These are phyloP conservation scores for Epichloe festucae DNA, from an alignment of 2,329 filamentous ascomycete genomes.

Conservation along the genomic window DNA sequence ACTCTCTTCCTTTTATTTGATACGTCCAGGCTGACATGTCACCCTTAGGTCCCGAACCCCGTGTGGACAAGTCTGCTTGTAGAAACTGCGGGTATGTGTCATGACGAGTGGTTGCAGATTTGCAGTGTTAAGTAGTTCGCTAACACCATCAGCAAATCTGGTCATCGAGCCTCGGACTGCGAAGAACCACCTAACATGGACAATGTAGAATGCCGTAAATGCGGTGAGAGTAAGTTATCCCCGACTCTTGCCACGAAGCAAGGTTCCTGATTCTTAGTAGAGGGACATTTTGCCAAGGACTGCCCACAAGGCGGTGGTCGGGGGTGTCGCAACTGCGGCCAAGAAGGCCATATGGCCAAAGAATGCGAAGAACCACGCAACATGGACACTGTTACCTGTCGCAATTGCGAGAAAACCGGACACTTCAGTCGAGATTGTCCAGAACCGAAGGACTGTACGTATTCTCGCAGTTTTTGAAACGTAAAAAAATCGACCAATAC, in stretches of 20 bases:
- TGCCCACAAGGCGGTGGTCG: constrained; percentile 47
- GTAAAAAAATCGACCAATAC: not conserved
- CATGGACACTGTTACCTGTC: constrained; percentile 40
- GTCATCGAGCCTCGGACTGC: constrained; percentile 38
- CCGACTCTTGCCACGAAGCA: not conserved
- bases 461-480: not conserved
- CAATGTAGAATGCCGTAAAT: constrained; percentile 53
- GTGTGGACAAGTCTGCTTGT: constrained; percentile 52
- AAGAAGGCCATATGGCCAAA: constrained; percentile 43
- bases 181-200: constrained; percentile 48
- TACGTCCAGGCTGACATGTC: constrained; percentile 3
- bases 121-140: not conserved
- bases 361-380: constrained; percentile 36
- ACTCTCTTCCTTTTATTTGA: not conserved
- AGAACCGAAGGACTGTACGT: constrained; percentile 33
- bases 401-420: constrained; percentile 45
- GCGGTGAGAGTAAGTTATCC: constrained; percentile 39
- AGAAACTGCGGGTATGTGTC: constrained; percentile 47
- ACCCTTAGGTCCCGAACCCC: constrained; percentile 38
- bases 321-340: constrained; percentile 49
- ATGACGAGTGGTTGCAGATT: not conserved
- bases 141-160: constrained; percentile 27
- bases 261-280: constrained; percentile 18
- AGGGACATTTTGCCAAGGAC: constrained; percentile 49
- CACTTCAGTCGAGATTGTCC: constrained; percentile 52